Evolutionary conservation across 768 basidiomycete genomes (phyloP).

Genomic region (Leccinellum albellum): DNA sequence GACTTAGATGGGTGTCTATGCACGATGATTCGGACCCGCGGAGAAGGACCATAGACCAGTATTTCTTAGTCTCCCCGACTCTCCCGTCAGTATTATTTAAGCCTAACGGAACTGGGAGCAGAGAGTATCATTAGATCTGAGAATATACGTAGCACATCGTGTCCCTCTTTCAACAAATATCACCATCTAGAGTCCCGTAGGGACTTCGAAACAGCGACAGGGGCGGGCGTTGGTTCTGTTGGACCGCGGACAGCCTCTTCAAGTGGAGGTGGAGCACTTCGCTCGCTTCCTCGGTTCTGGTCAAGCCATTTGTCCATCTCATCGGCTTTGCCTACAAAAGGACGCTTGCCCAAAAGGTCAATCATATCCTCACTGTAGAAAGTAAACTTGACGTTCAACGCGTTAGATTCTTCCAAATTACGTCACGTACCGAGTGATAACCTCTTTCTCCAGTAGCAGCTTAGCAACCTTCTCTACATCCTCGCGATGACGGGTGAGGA

Average conservation of each 20-base stretch:
- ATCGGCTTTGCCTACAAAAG: constrained; percentile 72
- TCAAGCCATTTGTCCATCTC: constrained; percentile 99
- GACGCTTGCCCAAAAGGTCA: constrained; percentile 73
- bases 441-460: constrained; percentile 89
- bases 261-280: constrained; percentile 62
- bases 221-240: constrained; percentile 42
- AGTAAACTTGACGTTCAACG: constrained; percentile 1
- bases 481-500: constrained; percentile 75
- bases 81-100: not conserved
- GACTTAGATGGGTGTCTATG: not conserved
- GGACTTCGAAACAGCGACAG: constrained; percentile 44
- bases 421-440: constrained; percentile 75
- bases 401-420: not conserved
- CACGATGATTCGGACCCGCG: not conserved
- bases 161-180: constrained; percentile 3
- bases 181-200: constrained; percentile 29
- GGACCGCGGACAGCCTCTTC: constrained; percentile 43
- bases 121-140: constrained; percentile 29
- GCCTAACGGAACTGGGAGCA: constrained; percentile 41
- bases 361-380: constrained; percentile 80
- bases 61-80: not conserved
- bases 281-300: constrained; percentile 57
- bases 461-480: constrained; percentile 94
- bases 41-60: not conserved
- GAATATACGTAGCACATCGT: constrained; percentile 1